These are phyloP conservation scores for Phytophthora megakarya DNA, from an alignment of 352 stramenopile species.

Conservation along the genomic window DNA sequence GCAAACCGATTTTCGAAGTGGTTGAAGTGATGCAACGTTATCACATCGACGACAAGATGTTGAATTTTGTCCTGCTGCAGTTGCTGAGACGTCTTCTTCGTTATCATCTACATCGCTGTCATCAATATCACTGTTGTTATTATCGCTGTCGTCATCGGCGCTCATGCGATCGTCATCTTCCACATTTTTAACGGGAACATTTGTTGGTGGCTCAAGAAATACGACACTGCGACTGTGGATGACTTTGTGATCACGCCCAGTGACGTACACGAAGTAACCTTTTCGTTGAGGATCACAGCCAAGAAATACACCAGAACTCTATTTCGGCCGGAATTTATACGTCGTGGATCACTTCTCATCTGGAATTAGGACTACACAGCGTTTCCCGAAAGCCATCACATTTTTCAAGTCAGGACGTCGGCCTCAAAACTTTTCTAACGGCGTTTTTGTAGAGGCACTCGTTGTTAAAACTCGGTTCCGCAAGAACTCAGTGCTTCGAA, in stretches of 20 bases:
- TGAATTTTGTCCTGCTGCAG: too few species aligned
- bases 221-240: constrained; percentile 18
- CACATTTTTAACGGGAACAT: background rate
- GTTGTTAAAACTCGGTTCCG: background rate
- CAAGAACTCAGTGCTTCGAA: background rate
- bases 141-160: too few species aligned
- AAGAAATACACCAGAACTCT: constrained; percentile 1
- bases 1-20: background rate
- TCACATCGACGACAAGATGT: too few species aligned
- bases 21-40: too few species aligned
- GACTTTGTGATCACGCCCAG: background rate
- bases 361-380: constrained; percentile 9
- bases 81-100: too few species aligned
- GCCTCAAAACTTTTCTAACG: constrained; percentile 14
- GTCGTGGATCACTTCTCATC: background rate
- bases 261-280: constrained; percentile 18
- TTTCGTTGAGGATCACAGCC: constrained; percentile 17
- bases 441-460: background rate
- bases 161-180: background rate
- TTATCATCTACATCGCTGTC: too few species aligned
- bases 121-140: too few species aligned
- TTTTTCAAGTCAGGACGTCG: constrained; percentile 10
- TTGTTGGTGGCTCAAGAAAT: background rate
- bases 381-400: constrained; percentile 1
- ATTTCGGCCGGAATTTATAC: constrained; percentile 6